A percentile compares a stretch with the other conserved stretches of the same genome.
Evolutionary conservation across 495 filamentous ascomycete species (phyloP).

Genomic region (Terfezia boudieri): DNA sequence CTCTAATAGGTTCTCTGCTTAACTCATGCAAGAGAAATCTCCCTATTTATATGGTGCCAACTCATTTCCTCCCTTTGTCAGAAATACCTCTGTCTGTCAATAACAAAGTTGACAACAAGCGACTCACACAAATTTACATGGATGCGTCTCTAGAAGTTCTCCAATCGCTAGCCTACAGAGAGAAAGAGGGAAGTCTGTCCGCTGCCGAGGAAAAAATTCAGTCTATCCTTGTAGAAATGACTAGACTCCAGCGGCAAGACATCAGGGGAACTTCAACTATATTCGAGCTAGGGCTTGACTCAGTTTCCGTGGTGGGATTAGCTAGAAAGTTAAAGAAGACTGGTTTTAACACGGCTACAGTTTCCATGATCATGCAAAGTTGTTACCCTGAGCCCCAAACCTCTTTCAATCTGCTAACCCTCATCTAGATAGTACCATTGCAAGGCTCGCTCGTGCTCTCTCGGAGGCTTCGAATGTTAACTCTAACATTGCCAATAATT

Average conservation of each 20-base stretch:
- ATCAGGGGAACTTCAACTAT: slow-evolving; percentile 39
- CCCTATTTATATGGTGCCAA: slow-evolving; percentile 57
- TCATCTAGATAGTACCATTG: slow-evolving; percentile 28
- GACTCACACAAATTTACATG: slow-evolving; percentile 35
- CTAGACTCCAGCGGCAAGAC: slow-evolving; percentile 21
- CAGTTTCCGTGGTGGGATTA: slow-evolving; percentile 52
- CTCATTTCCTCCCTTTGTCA: slow-evolving; percentile 41
- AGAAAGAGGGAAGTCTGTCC: slow-evolving; percentile 18
- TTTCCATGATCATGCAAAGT: slow-evolving; percentile 43
- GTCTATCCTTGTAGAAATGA: slow-evolving; percentile 28
- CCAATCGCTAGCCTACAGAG: slow-evolving; percentile 27
- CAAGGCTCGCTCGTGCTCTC: slow-evolving; percentile 23
- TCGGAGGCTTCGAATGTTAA: slow-evolving; percentile 14
- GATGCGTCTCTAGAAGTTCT: slow-evolving; percentile 31
- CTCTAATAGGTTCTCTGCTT: slow-evolving; percentile 19
- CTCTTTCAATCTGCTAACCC: neutral
- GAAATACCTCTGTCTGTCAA: slow-evolving; percentile 45
- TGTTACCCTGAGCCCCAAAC: slow-evolving; percentile 1
- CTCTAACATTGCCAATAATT: slow-evolving; percentile 11
- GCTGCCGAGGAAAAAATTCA: slow-evolving; percentile 27
- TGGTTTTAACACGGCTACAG: slow-evolving; percentile 31
- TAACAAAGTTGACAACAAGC: slow-evolving; percentile 51
- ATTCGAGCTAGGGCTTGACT: slow-evolving; percentile 66
- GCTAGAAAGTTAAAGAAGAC: slow-evolving; percentile 22
- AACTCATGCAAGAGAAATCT: slow-evolving; percentile 36